Percentiles rank a stretch among this genome's conserved stretches.
Conservation (phyloP, 73 alveolate genomes). For the Paramecium primaurelia region DNA sequence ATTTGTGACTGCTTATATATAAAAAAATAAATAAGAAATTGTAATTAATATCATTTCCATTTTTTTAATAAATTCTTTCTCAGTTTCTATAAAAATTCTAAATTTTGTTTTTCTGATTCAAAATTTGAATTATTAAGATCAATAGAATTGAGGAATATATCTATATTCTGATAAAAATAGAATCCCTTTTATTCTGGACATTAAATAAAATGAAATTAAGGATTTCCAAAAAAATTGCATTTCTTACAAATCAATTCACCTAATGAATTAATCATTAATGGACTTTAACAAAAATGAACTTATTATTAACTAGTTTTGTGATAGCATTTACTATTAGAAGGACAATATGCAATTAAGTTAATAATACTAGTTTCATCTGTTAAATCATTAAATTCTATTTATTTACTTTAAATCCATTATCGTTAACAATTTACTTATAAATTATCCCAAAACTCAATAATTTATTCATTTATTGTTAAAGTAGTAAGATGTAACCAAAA, state of each 20-base stretch:
- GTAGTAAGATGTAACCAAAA: background rate
- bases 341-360: background rate
- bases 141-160: background rate
- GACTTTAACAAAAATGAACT: background rate
- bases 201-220: background rate
- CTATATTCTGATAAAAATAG: background rate
- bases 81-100: background rate
- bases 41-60: background rate
- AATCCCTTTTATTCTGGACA: background rate
- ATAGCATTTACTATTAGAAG: background rate
- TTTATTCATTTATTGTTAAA: background rate
- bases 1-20: conserved; percentile 64
- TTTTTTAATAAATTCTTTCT: background rate
- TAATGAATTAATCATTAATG: background rate
- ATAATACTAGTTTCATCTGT: background rate
- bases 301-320: background rate
- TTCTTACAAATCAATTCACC: background rate
- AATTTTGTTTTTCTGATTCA: background rate
- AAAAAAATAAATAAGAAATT: background rate
- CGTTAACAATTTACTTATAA: background rate
- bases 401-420: background rate
- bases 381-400: background rate
- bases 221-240: background rate
- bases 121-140: background rate
- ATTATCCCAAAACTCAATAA: background rate